These are phyloP conservation scores for Globisporangium cystogenes DNA, from an alignment of 352 stramenopile species.

Conservation along the genomic window DNA sequence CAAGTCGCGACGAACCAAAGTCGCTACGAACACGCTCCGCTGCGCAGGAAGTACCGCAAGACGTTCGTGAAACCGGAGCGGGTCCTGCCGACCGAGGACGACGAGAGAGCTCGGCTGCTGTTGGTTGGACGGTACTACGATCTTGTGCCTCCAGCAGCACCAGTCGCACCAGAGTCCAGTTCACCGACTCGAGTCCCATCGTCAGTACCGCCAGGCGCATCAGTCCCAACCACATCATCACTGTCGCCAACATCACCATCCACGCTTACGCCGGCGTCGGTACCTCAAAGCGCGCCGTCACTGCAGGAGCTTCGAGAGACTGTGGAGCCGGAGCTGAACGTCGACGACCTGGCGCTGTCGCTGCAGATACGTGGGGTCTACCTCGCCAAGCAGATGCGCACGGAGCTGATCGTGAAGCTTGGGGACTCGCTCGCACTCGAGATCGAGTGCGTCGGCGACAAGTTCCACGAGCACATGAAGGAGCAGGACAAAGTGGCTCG, in stretches of 20 bases:
- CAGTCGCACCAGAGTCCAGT: background rate
- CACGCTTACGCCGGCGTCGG: background rate
- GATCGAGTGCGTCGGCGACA: slow-evolving; percentile 52
- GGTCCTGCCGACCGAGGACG: slow-evolving; percentile 30
- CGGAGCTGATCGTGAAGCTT: slow-evolving; percentile 49
- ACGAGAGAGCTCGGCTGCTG: slow-evolving; percentile 32
- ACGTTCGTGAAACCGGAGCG: slow-evolving; percentile 41
- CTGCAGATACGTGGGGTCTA: slow-evolving; percentile 61
- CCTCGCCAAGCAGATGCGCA: slow-evolving; percentile 47
- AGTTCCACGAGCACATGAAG: slow-evolving; percentile 68
- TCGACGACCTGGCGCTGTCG: slow-evolving; percentile 56
- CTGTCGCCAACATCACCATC: too few species aligned
- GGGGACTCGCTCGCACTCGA: slow-evolving; percentile 55
- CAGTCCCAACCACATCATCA: too few species aligned
- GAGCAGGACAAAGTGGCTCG: slow-evolving; percentile 51
- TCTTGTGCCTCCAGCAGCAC: slow-evolving; percentile 11
- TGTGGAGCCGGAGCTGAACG: slow-evolving; percentile 57
- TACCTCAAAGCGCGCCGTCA: background rate
- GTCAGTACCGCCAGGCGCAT: background rate
- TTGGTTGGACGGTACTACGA: slow-evolving; percentile 58
- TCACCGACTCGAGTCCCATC: slow-evolving; percentile 9
- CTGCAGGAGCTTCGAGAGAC: slow-evolving; percentile 46
- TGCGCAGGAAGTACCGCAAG: slow-evolving; percentile 44
- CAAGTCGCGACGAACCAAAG: slow-evolving; percentile 32
- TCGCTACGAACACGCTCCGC: slow-evolving; percentile 22